These are phyloP conservation scores for Cryphonectria naterciae DNA, from an alignment of 2,329 filamentous ascomycete genomes.

Conservation along the genomic window DNA sequence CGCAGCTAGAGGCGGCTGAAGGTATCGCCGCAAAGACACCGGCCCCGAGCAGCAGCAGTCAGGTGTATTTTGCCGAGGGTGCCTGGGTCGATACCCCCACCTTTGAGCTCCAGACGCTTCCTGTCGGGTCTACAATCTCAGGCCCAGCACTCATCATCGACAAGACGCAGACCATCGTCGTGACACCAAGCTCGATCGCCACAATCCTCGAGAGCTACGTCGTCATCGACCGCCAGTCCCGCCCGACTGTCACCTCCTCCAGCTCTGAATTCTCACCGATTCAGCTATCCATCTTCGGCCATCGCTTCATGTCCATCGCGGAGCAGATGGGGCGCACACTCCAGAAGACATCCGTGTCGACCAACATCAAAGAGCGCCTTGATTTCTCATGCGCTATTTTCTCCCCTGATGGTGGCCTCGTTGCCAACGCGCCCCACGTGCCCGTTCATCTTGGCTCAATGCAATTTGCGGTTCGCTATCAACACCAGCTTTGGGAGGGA, in stretches of 20 bases:
- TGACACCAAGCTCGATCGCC: conserved; percentile 61
- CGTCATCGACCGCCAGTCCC: conserved; percentile 46
- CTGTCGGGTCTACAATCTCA: conserved; percentile 61
- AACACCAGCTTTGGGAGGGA: conserved; percentile 67
- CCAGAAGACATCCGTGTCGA: conserved; percentile 79
- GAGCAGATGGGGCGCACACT: conserved; percentile 82
- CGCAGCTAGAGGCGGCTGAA: conserved; percentile 14
- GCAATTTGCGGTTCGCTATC: conserved; percentile 77
- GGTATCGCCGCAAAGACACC: not conserved
- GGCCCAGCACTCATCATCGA: conserved; percentile 72
- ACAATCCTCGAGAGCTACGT: conserved; percentile 48
- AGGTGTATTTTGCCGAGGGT: conserved; percentile 30
- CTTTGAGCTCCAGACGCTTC: conserved; percentile 67
- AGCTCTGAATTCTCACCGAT: conserved; percentile 80
- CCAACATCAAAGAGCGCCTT: conserved; percentile 79
- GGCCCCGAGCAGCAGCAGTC: conserved; percentile 20
- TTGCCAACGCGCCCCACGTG: conserved; percentile 76
- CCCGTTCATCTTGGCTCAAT: conserved; percentile 79
- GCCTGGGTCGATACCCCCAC: conserved; percentile 59
- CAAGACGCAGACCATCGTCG: conserved; percentile 72
- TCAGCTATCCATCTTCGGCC: conserved; percentile 75
- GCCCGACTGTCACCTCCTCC: conserved; percentile 56
- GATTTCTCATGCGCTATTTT: conserved; percentile 84
- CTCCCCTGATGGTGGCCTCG: conserved; percentile 71
- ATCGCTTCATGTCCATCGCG: conserved; percentile 83